phyloP scores from a whole-genome alignment of 2,329 filamentous ascomycete species.

The Fusarium pseudocircinatum region DNA sequence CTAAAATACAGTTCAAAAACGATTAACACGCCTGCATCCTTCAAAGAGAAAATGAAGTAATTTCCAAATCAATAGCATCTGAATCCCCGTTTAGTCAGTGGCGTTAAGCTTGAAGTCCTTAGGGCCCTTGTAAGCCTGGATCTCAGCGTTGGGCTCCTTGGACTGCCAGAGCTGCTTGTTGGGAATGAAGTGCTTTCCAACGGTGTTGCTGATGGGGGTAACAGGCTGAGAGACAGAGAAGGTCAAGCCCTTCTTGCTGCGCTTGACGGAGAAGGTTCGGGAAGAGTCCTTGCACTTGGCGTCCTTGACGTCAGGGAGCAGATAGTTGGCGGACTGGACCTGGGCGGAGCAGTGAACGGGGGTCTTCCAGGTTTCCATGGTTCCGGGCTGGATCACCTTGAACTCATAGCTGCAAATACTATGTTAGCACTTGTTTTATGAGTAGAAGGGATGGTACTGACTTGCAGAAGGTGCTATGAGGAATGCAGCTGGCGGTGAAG shows the following conservation, averaged over 20 bases:
- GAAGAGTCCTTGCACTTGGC: slow-evolving; percentile 44
- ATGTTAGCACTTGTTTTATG: background rate
- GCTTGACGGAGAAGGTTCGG: slow-evolving; percentile 43
- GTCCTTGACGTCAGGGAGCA: slow-evolving; percentile 45
- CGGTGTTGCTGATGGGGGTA: slow-evolving; percentile 38
- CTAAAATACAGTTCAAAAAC: background rate
- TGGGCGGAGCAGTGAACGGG: slow-evolving; percentile 38
- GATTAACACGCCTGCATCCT: background rate
- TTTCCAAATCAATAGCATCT: background rate
- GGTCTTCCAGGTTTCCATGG: slow-evolving; percentile 39
- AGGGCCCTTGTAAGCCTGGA: slow-evolving; percentile 46
- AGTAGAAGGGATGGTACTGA: background rate
- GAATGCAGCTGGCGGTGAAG: slow-evolving; percentile 21
- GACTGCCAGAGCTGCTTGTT: slow-evolving; percentile 12
- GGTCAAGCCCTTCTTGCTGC: slow-evolving; percentile 37
- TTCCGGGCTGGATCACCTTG: slow-evolving; percentile 26
- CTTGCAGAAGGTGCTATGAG: slow-evolving; percentile 23
- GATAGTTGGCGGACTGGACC: slow-evolving; percentile 32
- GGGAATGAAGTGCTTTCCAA: slow-evolving; percentile 42
- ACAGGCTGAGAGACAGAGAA: slow-evolving; percentile 44
- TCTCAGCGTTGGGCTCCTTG: slow-evolving; percentile 32
- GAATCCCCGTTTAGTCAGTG: background rate
- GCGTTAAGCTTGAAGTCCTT: slow-evolving; percentile 8
- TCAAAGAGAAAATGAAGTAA: background rate
- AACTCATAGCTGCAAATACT: slow-evolving; percentile 8